A percentile compares a stretch with the other conserved stretches of the same genome.
These are phyloP conservation scores for Tricholoma flavovirens DNA, from an alignment of 768 basidiomycete species.

Conservation along the genomic window DNA sequence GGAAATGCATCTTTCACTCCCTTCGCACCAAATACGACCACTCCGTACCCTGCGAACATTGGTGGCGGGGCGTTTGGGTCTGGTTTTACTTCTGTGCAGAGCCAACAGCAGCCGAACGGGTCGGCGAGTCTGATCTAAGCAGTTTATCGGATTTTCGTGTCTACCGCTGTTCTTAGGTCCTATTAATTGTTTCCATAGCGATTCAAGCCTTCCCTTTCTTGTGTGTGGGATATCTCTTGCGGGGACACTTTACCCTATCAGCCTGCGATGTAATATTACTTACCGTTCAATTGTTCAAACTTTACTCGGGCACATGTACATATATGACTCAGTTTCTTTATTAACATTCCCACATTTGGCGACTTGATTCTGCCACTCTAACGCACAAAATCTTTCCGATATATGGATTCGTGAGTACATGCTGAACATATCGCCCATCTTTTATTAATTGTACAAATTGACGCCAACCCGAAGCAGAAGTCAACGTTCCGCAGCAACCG, in stretches of 20 bases:
- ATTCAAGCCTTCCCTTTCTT: background rate
- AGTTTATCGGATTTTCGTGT: conserved; percentile 10
- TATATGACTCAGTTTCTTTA: background rate
- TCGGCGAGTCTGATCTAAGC: conserved; percentile 46
- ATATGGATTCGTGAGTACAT: background rate
- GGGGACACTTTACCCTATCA: background rate
- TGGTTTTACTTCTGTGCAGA: conserved; percentile 18
- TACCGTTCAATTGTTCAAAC: background rate
- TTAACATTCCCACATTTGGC: background rate
- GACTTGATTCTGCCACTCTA: background rate
- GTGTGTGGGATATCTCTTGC: background rate
- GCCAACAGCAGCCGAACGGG: conserved; percentile 36
- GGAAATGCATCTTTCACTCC: conserved; percentile 12
- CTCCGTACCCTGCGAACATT: conserved; percentile 12
- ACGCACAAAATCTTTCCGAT: background rate
- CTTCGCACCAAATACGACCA: conserved; percentile 11
- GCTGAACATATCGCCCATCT: background rate
- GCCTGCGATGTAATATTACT: background rate
- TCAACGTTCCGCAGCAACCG: background rate
- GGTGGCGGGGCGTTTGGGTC: conserved; percentile 17
- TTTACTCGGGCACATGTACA: background rate
- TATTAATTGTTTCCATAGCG: background rate
- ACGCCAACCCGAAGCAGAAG: background rate
- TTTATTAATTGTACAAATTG: background rate
- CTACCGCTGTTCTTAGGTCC: conserved; percentile 9